Base-by-base conservation (phyloP, 2,329 filamentous ascomycete species). In the Thielaviopsis ethacetica region DNA sequence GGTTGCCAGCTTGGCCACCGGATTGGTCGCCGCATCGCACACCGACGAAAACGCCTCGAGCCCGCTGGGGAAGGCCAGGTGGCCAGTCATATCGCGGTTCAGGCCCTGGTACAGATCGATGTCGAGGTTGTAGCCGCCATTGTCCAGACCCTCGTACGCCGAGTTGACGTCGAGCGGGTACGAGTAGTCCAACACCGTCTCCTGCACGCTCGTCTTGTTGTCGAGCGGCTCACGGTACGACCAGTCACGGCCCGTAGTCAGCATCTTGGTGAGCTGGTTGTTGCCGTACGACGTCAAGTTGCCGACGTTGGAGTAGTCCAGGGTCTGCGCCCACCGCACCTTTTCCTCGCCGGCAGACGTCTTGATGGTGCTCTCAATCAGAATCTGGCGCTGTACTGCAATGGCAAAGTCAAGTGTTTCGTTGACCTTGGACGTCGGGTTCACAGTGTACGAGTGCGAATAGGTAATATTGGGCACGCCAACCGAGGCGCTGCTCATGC, bases 351-450 rank as follows among this genome's bases (percentile, higher is more conserved):
- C 55, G 4, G 56, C 62, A 51, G 69, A 68, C 0, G 63, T 67
- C 60, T 68, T 67, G 57, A 69, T 61, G 44, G 66, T 69, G 3
- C 82, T 80, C 12, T 68, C 73, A 57, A 85, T 71, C 1, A 71
- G 74, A 9, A 89, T 66, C 1, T 66, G 69, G 12, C 86, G 79
- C 27, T 74, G 68, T 0, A 83, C 83, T 0, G 71, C 66, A 0
- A 85, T 75, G 1, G 71, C 73, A 66, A 86, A 86, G 4, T 71
- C 69, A 15, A 90, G 70, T 0, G 80, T 79, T 61, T 79, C 73
- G 64, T 85, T 85, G 4, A 72, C 72, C 2, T 68, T 72, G 60
- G 86, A 76, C 3, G 65, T 66, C 0, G 82, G 79, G 0, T 60
- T 70, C 47, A 59, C 64, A 50, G 61, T 63, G 5, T 64, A 57